These are phyloP conservation scores for Golovinomyces cichoracearum DNA, from an alignment of 2,329 filamentous ascomycete genomes.

Conservation along the genomic window DNA sequence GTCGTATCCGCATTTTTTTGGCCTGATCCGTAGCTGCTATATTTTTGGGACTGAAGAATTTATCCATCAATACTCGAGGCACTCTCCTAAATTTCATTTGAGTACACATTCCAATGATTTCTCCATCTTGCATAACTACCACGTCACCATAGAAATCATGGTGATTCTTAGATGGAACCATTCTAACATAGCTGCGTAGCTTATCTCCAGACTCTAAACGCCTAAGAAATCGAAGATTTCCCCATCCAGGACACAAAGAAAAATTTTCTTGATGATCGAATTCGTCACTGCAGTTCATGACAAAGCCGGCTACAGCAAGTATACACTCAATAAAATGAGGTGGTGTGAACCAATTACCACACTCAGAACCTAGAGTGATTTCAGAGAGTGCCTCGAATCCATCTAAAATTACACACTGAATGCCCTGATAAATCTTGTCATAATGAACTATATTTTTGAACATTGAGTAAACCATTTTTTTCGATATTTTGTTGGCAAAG, in stretches of 20 bases:
- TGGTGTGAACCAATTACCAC: constrained; percentile 1
- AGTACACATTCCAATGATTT: constrained; percentile 10
- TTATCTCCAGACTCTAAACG: constrained; percentile 19
- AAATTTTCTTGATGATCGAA: constrained; percentile 28
- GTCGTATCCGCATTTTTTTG: background rate
- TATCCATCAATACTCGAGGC: constrained; percentile 1
- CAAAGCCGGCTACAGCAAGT: constrained; percentile 33
- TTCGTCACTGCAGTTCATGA: constrained; percentile 31
- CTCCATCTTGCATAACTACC: constrained; percentile 23
- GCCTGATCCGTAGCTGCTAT: background rate
- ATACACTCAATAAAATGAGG: constrained; percentile 34
- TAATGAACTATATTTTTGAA: constrained; percentile 33
- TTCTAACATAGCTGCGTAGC: constrained; percentile 31
- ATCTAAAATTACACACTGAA: constrained; percentile 29
- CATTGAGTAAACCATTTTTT: constrained; percentile 44
- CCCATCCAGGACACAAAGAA: constrained; percentile 35
- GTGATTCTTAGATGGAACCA: constrained; percentile 22
- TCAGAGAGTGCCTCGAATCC: constrained; percentile 1
- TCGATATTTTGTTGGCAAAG: constrained; percentile 2
- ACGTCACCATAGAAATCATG: constrained; percentile 29
- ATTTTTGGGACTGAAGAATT: constrained; percentile 17
- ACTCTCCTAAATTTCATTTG: constrained; percentile 23
- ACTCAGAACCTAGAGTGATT: background rate
- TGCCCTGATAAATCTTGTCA: constrained; percentile 26
- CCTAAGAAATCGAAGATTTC: constrained; percentile 25